Percentiles rank a stretch among this genome's conserved stretches.
phyloP scores from a whole-genome alignment of 2,329 filamentous ascomycete species.

The Biscogniauxia sp. region DNA sequence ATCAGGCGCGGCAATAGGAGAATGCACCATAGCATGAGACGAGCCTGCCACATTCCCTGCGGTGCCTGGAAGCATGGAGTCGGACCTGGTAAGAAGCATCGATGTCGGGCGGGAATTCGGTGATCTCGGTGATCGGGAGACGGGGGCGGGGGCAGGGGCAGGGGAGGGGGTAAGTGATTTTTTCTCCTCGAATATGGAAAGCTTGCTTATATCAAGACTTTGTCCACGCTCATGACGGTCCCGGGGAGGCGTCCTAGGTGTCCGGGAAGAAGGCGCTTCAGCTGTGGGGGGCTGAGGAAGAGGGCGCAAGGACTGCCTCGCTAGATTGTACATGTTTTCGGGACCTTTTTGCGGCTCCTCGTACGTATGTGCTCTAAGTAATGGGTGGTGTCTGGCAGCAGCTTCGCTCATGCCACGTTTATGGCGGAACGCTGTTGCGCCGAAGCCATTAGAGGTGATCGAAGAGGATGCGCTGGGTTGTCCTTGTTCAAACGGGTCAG shows the following conservation, averaged over 20 bases:
- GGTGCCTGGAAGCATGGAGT: constrained; percentile 44
- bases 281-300: constrained; percentile 63
- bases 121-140: constrained; percentile 19
- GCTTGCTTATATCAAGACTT: constrained; percentile 60
- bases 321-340: constrained; percentile 67
- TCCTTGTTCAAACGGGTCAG: constrained; percentile 54
- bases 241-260: constrained; percentile 35
- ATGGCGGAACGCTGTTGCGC: constrained; percentile 48
- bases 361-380: constrained; percentile 45
- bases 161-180: constrained; percentile 39
- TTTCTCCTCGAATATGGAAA: constrained; percentile 47
- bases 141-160: constrained; percentile 26
- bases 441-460: constrained; percentile 62
- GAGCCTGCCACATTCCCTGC: constrained; percentile 31
- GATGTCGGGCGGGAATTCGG: constrained; percentile 52
- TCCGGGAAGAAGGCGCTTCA: constrained; percentile 33
- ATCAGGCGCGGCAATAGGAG: constrained; percentile 64
- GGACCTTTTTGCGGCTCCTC: constrained; percentile 45
- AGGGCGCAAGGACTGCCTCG: constrained; percentile 75
- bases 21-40: constrained; percentile 36
- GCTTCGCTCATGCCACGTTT: constrained; percentile 76
- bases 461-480: constrained; percentile 71
- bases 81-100: constrained; percentile 58
- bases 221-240: constrained; percentile 56
- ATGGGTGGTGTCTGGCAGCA: constrained; percentile 51